A percentile compares a stretch with the other conserved stretches of the same genome.
These are phyloP conservation scores for Metschnikowia picachoensis DNA, from an alignment of 805 yeast genomes.

Conservation along the genomic window DNA sequence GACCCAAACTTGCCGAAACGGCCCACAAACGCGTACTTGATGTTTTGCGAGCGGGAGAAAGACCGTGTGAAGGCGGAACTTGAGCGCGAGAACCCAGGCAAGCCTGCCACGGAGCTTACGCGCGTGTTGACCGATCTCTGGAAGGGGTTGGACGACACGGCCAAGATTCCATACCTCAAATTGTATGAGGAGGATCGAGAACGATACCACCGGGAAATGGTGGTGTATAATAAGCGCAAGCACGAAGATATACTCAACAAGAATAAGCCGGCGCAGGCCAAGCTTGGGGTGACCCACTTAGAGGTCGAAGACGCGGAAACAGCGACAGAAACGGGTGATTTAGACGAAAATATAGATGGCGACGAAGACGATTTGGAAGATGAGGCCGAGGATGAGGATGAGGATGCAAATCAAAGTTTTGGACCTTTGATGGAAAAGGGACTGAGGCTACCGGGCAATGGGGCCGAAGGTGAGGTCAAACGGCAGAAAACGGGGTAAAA, in stretches of 20 bases:
- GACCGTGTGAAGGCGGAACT: slow-evolving; percentile 61
- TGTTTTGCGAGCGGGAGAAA: slow-evolving; percentile 83
- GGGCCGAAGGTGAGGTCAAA: neutral
- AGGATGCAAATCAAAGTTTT: neutral
- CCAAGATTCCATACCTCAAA: slow-evolving; percentile 67
- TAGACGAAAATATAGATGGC: neutral
- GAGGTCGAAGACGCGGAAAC: slow-evolving; percentile 4
- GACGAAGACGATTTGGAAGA: slow-evolving; percentile 4
- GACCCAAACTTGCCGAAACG: slow-evolving; percentile 86
- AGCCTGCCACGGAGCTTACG: slow-evolving; percentile 55
- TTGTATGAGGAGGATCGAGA: slow-evolving; percentile 74
- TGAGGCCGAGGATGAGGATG: slow-evolving; percentile 1
- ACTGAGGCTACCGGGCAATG: neutral
- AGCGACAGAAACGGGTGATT: slow-evolving; percentile 1
- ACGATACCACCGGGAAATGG: slow-evolving; percentile 73
- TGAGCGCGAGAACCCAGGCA: slow-evolving; percentile 48
- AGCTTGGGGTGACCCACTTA: neutral
- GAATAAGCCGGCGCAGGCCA: neutral
- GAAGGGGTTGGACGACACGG: slow-evolving; percentile 69
- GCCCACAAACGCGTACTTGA: slow-evolving; percentile 85
- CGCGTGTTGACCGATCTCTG: slow-evolving; percentile 81
- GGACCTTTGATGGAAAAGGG: neutral
- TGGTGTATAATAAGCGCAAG: slow-evolving; percentile 36
- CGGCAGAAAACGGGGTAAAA: neutral
- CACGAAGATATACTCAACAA: slow-evolving; percentile 1